Base-by-base conservation (phyloP, 1,139 yeast species). In the Saccharomycopsis hybrid region DNA sequence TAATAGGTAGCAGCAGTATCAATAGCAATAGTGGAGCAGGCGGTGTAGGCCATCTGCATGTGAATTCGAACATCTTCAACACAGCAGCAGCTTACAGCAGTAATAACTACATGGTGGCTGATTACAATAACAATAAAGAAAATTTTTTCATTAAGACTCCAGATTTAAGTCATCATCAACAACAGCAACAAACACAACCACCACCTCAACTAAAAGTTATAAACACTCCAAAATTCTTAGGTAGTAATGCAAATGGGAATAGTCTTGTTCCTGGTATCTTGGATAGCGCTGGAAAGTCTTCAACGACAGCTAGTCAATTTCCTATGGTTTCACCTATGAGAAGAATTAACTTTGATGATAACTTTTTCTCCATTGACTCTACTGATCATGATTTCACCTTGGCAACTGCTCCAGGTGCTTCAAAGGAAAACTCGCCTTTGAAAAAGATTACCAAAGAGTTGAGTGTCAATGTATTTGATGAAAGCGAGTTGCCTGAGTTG, bases 111-210 rank as follows among this genome's bases (percentile, higher is more conserved):
- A 7, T 37, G 41, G 24, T 28, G 3, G 11, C n/a, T 24, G 46
- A 46, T 28, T 33, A 32, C 41, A n/a, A n/a, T n/a, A n/a, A n/a
- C n/a, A 46, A 46, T n/a, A 46, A 46, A 25, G 49, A 46, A 18
- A 46, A 46, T 29, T 38, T 39, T 31, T 45, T 39, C 11, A n/a
- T 45, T 7, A 45, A 39, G 25, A 45, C 43, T 25, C 48, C 48
- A 11, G 44, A 46, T 11, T n/a, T n/a, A n/a, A n/a, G n/a, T n/a
- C n/a, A n/a, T n/a, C n/a, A n/a, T n/a, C n/a, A n/a, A n/a, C n/a
- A n/a, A n/a, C n/a, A n/a, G n/a, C n/a, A n/a, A n/a, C n/a, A n/a
- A n/a, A n/a, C n/a, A n/a, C n/a, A n/a, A n/a, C n/a, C n/a, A n/a
- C n/a, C n/a, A n/a, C n/a, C n/a, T n/a, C n/a, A n/a, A n/a, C n/a